Evolutionary conservation across 768 basidiomycete species (phyloP).

Genomic region (Neoboletus subvelutipes): DNA sequence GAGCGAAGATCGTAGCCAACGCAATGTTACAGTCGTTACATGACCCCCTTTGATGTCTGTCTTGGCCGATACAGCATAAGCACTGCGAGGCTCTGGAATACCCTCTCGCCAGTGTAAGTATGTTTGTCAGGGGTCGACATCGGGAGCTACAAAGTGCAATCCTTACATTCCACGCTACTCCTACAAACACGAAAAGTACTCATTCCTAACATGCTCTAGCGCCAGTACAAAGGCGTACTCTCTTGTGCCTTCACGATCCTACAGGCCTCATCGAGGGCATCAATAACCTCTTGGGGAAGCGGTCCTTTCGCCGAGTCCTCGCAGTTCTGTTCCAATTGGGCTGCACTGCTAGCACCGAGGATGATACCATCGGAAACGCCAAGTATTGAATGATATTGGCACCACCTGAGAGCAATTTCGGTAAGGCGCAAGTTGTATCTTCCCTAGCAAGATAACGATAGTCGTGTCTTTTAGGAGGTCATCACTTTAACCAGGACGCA

Average conservation of each 20-base stretch:
- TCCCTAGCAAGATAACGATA: conserved; percentile 8
- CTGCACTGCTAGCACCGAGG: conserved; percentile 46
- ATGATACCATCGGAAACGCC: conserved; percentile 45
- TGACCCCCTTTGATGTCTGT: neutral
- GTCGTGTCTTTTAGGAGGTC: neutral
- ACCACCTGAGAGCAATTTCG: conserved; percentile 62
- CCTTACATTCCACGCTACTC: neutral
- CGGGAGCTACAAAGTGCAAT: neutral
- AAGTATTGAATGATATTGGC: conserved; percentile 54
- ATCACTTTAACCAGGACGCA: neutral
- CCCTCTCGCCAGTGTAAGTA: no score
- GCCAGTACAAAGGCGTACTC: conserved; percentile 39
- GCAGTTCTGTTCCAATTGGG: conserved; percentile 45
- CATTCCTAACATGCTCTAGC: conserved; percentile 13
- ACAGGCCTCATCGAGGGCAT: conserved; percentile 51
- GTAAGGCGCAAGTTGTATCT: conserved; percentile 47
- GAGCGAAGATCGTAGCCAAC: neutral
- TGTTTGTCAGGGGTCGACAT: neutral
- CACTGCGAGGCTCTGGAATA: neutral
- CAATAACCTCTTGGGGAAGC: conserved; percentile 50
- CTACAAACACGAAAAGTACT: neutral
- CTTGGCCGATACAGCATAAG: neutral
- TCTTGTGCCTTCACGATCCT: conserved; percentile 36
- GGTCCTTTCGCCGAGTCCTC: conserved; percentile 51
- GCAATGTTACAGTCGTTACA: neutral